These are phyloP conservation scores for Penicillium turbatum DNA, from an alignment of 495 filamentous ascomycete genomes.

Conservation along the genomic window DNA sequence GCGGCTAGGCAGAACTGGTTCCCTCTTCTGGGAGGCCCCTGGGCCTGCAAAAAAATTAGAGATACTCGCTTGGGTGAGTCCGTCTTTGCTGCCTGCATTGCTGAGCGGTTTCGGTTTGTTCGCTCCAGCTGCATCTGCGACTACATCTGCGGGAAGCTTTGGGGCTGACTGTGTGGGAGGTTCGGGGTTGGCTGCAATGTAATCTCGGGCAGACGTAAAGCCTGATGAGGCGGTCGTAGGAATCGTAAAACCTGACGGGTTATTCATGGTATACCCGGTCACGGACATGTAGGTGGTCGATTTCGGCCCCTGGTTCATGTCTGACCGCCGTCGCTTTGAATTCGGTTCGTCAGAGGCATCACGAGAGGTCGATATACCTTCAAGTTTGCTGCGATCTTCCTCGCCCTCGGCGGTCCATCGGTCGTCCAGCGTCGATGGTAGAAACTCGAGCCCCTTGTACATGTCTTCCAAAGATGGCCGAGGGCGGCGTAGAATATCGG, in stretches of 20 bases:
- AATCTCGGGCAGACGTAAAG: conserved; percentile 42
- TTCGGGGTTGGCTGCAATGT: conserved; percentile 28
- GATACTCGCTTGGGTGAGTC: conserved; percentile 38
- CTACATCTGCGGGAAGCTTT: background rate
- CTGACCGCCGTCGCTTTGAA: conserved; percentile 36
- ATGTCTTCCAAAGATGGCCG: conserved; percentile 50
- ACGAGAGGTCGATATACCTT: conserved; percentile 16
- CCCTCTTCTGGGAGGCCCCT: conserved; percentile 18
- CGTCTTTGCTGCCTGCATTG: conserved; percentile 20
- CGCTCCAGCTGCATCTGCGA: conserved; percentile 3
- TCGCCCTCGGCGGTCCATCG: conserved; percentile 59
- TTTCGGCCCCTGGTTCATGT: conserved; percentile 21
- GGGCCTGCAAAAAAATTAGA: conserved; percentile 36
- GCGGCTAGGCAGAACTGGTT: conserved; percentile 10
- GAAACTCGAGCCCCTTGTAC: conserved; percentile 37
- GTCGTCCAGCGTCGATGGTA: conserved; percentile 56
- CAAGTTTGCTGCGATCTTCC: conserved; percentile 38
- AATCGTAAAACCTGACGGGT: conserved; percentile 30
- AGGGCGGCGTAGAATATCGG: conserved; percentile 57
- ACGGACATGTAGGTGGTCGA: conserved; percentile 24
- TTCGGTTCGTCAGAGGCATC: conserved; percentile 20
- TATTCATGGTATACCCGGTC: conserved; percentile 26
- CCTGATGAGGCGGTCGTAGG: conserved; percentile 36
- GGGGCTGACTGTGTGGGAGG: background rate
- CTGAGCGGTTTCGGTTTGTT: conserved; percentile 20